Base-by-base conservation (phyloP, 2,329 filamentous ascomycete genomes). In the Thyridium curvatum region DNA sequence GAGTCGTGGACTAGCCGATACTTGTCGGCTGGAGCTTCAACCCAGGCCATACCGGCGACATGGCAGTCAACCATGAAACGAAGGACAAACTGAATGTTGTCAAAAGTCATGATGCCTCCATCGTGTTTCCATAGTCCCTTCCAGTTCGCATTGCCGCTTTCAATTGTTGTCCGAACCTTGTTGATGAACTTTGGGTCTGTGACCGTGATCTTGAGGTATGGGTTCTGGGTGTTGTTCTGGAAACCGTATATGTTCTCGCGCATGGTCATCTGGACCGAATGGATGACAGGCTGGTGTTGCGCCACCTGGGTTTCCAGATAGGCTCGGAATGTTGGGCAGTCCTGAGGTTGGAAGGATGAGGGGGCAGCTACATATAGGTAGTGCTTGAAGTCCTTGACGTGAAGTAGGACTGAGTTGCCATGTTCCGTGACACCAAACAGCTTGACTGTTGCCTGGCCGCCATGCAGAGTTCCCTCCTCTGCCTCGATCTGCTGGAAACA, bases 21-120 rank as follows among this genome's bases (percentile, higher is more conserved):
- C 45, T 82, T 81, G 21, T 72, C 73, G 3, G 83, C 74, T 16
- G 86, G 83, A 14, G 83, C 86, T 60, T 95, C 88, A 1, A 97
- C 88, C 93, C 93, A 98, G 2, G 89, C 91, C 93, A 98, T 98
- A 46, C 93, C 93, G 41, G 85, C n/a, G 68, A 86, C 82, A 60
- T 90, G 84, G 49, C 86, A 94, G 61, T 98, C 93, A 36, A 98
- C 91, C 93, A 98, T 98, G 64, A 98, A 97, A 37, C 93, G 78
- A 48, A 97, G 65, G 18, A 97, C 79, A 56, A 96, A 98, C 69
- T 94, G 87, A 41, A 98, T 90, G 50, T 84, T 96, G 68, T 98
- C 93, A 53, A 91, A 98, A 0, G 93, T 97, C 60, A 90, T 76
- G 47, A 97, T 80, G 15, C 84, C 84, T 5, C 74, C 72, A 7